Conservation (phyloP, 2,329 filamentous ascomycete species). For the Microdochium bolleyi region DNA sequence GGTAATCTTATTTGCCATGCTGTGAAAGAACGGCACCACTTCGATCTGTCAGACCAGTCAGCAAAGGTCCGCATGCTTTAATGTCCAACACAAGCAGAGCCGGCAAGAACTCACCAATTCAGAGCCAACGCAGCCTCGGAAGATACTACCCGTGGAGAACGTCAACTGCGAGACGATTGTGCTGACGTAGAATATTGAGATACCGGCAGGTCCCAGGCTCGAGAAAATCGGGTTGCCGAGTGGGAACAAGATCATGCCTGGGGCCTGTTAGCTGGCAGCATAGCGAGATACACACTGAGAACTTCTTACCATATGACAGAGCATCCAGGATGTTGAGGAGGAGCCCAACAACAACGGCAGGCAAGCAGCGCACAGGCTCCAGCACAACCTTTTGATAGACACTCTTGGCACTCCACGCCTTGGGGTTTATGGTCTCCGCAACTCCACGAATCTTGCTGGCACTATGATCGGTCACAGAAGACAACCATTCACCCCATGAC, state of each 20-base stretch:
- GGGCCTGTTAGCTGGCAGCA: neutral
- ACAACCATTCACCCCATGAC: neutral
- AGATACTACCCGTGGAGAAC: constrained; percentile 81
- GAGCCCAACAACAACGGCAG: constrained; percentile 80
- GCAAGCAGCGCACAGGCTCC: constrained; percentile 63
- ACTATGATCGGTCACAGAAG: constrained; percentile 1
- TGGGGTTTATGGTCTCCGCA: constrained; percentile 46
- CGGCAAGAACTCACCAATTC: constrained; percentile 59
- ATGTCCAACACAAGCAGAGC: constrained; percentile 1
- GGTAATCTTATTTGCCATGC: constrained; percentile 90
- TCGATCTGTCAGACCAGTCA: constrained; percentile 60
- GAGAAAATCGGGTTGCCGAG: constrained; percentile 81
- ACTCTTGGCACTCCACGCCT: constrained; percentile 60
- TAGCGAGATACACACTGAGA: constrained; percentile 4
- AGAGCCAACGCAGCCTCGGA: constrained; percentile 85
- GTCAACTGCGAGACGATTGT: constrained; percentile 90
- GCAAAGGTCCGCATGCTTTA: constrained; percentile 1
- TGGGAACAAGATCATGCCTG: constrained; percentile 89
- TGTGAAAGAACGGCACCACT: constrained; percentile 97
- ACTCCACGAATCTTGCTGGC: constrained; percentile 13
- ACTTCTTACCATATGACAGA: constrained; percentile 69
- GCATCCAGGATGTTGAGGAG: constrained; percentile 92
- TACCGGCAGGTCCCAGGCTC: constrained; percentile 81
- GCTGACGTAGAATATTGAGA: constrained; percentile 98
- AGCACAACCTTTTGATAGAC: constrained; percentile 59